Percentiles rank a stretch among this genome's conserved stretches.
phyloP scores from a whole-genome alignment of 441 rosid species.

The Jatropha multifida region DNA sequence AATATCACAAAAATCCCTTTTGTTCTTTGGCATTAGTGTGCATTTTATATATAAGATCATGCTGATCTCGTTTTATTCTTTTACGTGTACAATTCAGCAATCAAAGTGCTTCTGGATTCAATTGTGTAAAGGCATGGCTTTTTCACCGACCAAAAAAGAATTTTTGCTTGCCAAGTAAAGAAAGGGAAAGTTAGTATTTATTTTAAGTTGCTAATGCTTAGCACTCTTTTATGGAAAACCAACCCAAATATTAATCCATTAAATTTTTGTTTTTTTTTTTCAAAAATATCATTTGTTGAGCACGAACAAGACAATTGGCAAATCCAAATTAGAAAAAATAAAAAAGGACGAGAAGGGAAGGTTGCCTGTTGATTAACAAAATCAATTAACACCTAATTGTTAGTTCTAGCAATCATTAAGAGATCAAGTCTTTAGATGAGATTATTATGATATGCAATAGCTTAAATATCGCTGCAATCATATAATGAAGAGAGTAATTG shows the following conservation, averaged over 20 bases:
- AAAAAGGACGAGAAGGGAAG: neutral
- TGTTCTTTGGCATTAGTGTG: neutral
- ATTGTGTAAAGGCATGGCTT: neutral
- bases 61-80: neutral
- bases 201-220: neutral
- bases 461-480: constrained; percentile 17
- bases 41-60: neutral
- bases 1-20: neutral
- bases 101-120: neutral
- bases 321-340: neutral
- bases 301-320: constrained; percentile 7
- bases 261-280: too few species aligned
- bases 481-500: constrained; percentile 8
- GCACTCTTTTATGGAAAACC: neutral
- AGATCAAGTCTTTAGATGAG: constrained; percentile 31
- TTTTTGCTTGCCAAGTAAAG: neutral
- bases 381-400: neutral
- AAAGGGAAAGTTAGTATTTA: neutral
- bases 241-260: neutral
- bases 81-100: neutral
- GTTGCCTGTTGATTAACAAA: neutral
- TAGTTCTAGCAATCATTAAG: constrained; percentile 36
- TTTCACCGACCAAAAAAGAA: neutral
- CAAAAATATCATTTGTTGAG: neutral
- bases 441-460: constrained; percentile 26